Evolutionary conservation across 1,139 yeast genomes (phyloP), one percentile per base, ranked within the genome.

Genomic region (Lodderomyces beijingensis): DNA sequence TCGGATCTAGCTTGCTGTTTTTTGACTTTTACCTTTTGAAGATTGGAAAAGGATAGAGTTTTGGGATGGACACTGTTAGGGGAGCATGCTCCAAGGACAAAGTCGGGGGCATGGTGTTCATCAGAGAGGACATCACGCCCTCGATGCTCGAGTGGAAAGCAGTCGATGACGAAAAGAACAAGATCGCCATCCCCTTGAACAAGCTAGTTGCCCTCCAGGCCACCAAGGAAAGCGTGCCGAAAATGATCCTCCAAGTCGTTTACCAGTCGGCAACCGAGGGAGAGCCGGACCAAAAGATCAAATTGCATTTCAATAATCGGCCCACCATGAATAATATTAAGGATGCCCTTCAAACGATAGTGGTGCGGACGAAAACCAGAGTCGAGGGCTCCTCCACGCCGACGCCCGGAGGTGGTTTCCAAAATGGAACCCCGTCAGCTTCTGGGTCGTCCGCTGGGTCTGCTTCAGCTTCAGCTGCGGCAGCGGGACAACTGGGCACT

Each of bases 291-390:
- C 71, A 70, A 40, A 70, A 76, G n/a, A 53, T 65, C 12, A 63
- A 65, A 28, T 76, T 86, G 42, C 62, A 83, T 0, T 86, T 86
- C 57, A 78, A 73, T 37, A 81, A 80, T 48, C 61, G 93, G 38
- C 77, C 77, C 15, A 79, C 85, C 12, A 81, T 86, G 93, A 82
- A 81, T 43, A 75, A 73, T 39, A 76, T 84, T 34, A 84, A 83
- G 51, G 77, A 73, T 25, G 64, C 84, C 0, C 57, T 86, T 10
- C 93, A 84, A 49, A 78, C 79, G 25, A 74, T 82, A 21, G 79
- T 85, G 10, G 81, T 87, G 0, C 65, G 91, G 42, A 79, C 74
- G 50, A 74, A 77, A 46, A 39, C 47, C 9, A 35, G 45, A 25
- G 40, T 40, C 9, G 43, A 40, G 29, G 41, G 39, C 34, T 50